Base-by-base conservation (phyloP, 2,329 filamentous ascomycete genomes). In the Leptosphaerulina australis region DNA sequence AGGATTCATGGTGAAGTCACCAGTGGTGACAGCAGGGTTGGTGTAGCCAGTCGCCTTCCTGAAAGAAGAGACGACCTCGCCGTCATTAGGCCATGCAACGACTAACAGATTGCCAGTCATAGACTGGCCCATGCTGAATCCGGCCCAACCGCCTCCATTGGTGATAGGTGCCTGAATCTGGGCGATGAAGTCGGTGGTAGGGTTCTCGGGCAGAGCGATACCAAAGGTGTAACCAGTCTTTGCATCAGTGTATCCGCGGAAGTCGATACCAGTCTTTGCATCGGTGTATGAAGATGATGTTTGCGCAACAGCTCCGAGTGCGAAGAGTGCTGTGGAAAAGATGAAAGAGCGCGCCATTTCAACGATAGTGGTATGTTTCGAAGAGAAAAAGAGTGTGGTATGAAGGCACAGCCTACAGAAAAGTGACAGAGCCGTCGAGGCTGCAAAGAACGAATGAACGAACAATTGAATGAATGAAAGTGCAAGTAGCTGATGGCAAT, bases 161-260 rank as follows among this genome's bases (percentile, higher is more conserved):
- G 77, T 75, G 14, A 81, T 76, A 10, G 68, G 69, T 10, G 58
- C 66, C 39, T 68, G 61, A 34, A 85, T 73, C 60, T 83, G 79
- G 6, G 77, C 79, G 51, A 84, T 81, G 56, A 84, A 77, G 64
- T 84, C 82, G 9, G 74, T 75, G 1, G 67, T 74, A 11, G 77
- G 67, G 9, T 69, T 76, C 52, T 80, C 72, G 1, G 81, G 81
- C 2, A 83, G 63, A 1, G 78, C 79, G 29, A 84, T 72, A 60
- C 79, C 80, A 45, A 82, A 78, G 20, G 63, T 72, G 62, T 72
- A 82, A 18, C 74, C 76, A 1, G 75, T 74, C 11, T 34, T 44
- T 25, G 58, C 58, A 20, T 71, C 59, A 22, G 72, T 52, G 44
- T 58, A 53, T 34, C 62, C 64, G 37, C 62, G 64, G 67, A 72